Conservation (phyloP, 208 protist species). For the Blastocrithidia nonstop region DNA sequence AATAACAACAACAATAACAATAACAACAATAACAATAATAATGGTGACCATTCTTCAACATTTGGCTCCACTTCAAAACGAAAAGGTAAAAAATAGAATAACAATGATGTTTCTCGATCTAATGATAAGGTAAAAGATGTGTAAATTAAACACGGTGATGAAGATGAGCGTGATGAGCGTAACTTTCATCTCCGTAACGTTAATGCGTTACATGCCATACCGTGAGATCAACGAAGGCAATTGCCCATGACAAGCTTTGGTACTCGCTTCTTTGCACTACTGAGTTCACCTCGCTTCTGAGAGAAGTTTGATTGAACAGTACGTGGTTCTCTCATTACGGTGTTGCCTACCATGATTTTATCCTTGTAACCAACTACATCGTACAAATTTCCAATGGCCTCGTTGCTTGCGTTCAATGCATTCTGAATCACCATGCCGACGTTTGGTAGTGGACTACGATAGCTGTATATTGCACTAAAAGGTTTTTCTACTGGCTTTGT, state of each 20-base stretch:
- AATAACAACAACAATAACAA: slow-evolving; percentile 3
- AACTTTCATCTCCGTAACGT: slow-evolving; percentile 35
- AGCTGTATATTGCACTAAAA: slow-evolving; percentile 66
- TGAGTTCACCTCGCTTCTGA: slow-evolving; percentile 76
- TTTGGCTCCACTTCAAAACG: slow-evolving; percentile 9
- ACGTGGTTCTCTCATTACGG: slow-evolving; percentile 63
- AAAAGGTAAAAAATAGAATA: slow-evolving; percentile 7
- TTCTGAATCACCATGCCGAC: slow-evolving; percentile 85
- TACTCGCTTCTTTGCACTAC: slow-evolving; percentile 56
- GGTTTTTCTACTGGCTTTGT: slow-evolving; percentile 61
- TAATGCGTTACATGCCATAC: slow-evolving; percentile 75
- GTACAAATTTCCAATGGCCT: slow-evolving; percentile 51
- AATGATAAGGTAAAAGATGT: slow-evolving; percentile 7
- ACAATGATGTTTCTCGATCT: neutral
- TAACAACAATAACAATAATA: slow-evolving; percentile 6
- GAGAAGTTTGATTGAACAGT: slow-evolving; percentile 83
- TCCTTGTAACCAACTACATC: slow-evolving; percentile 58
- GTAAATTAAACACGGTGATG: slow-evolving; percentile 19
- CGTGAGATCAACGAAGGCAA: slow-evolving; percentile 70
- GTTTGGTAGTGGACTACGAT: slow-evolving; percentile 65
- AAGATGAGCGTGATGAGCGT: slow-evolving; percentile 61
- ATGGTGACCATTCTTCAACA: slow-evolving; percentile 17
- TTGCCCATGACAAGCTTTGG: slow-evolving; percentile 72
- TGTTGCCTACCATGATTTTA: slow-evolving; percentile 78
- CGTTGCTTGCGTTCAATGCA: slow-evolving; percentile 62